Percentiles rank a stretch among this genome's conserved stretches.
Evolutionary conservation across 148 eudicot species (phyloP).

Genomic region (Vaccinium myrtillus): DNA sequence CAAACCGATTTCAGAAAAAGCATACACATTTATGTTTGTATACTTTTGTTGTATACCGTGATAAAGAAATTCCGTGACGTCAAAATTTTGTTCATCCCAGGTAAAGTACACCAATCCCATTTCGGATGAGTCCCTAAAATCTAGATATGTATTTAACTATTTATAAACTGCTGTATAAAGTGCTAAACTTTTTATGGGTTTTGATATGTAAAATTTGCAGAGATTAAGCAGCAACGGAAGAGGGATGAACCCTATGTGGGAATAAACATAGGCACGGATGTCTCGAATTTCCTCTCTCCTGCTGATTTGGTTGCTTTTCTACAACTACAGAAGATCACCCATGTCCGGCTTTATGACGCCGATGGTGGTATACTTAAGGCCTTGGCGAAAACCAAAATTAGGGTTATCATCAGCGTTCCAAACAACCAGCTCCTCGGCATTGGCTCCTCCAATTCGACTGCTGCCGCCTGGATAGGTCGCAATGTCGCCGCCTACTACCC

Average conservation of each 20-base stretch:
- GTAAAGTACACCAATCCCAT: neutral
- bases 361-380: constrained; percentile 62
- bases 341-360: constrained; percentile 75
- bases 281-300: constrained; percentile 54
- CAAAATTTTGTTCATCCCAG: neutral
- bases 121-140: neutral
- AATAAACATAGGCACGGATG: constrained; percentile 77
- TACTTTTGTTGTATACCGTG: neutral
- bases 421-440: constrained; percentile 82
- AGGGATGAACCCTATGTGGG: constrained; percentile 69
- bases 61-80: neutral
- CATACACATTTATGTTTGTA: neutral
- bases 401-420: constrained; percentile 78
- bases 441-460: constrained; percentile 79
- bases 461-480: constrained; percentile 74
- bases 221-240: constrained; percentile 40
- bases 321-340: constrained; percentile 66
- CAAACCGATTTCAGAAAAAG: neutral
- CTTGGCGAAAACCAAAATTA: constrained; percentile 68
- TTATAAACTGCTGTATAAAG: neutral
- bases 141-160: neutral
- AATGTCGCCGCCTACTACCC: constrained; percentile 72
- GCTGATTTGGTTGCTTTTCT: constrained; percentile 62
- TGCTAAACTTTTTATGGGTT: neutral
- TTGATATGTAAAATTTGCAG: constrained; percentile 31